phyloP scores from a whole-genome alignment of 2,329 filamentous ascomycete species.

The Aspergillus pseudotamarii region DNA sequence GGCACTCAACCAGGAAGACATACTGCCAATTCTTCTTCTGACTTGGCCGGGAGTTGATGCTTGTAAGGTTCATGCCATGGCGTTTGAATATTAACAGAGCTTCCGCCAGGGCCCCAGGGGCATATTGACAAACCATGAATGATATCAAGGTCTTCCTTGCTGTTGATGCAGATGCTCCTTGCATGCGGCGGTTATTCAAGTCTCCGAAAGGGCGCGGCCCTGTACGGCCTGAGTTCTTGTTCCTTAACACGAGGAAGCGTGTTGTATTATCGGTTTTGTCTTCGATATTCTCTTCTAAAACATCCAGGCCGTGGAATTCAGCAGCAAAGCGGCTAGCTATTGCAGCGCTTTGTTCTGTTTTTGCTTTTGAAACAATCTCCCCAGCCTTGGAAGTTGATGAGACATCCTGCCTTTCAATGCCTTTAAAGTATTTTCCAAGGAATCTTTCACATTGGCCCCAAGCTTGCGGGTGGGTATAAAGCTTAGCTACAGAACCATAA shows the following conservation, averaged over 20 bases:
- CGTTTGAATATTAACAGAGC: constrained; percentile 77
- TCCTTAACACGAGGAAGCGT: constrained; percentile 49
- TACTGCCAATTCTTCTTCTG: constrained; percentile 80
- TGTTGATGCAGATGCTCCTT: constrained; percentile 1
- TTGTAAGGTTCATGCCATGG: constrained; percentile 78
- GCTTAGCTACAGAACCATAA: constrained; percentile 66
- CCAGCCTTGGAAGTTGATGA: constrained; percentile 85
- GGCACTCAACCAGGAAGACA: constrained; percentile 91
- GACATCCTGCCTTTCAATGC: constrained; percentile 78
- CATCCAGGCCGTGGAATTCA: constrained; percentile 65
- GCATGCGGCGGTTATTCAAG: constrained; percentile 11
- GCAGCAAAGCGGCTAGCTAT: constrained; percentile 78
- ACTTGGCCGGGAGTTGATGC: constrained; percentile 84
- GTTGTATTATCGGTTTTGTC: constrained; percentile 51
- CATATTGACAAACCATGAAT: constrained; percentile 77
- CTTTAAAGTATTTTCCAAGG: constrained; percentile 68
- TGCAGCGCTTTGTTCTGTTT: constrained; percentile 67
- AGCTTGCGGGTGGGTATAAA: constrained; percentile 94
- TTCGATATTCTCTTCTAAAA: constrained; percentile 60
- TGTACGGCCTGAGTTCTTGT: constrained; percentile 33
- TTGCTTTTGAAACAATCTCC: constrained; percentile 66
- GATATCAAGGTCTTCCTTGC: constrained; percentile 68
- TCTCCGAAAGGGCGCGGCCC: constrained; percentile 22
- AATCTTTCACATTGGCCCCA: constrained; percentile 88
- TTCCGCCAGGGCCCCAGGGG: constrained; percentile 80